A percentile compares a stretch with the other conserved stretches of the same genome.
These are phyloP conservation scores for Diophrys sp. DNA, from an alignment of 73 alveolate species.

Conservation along the genomic window DNA sequence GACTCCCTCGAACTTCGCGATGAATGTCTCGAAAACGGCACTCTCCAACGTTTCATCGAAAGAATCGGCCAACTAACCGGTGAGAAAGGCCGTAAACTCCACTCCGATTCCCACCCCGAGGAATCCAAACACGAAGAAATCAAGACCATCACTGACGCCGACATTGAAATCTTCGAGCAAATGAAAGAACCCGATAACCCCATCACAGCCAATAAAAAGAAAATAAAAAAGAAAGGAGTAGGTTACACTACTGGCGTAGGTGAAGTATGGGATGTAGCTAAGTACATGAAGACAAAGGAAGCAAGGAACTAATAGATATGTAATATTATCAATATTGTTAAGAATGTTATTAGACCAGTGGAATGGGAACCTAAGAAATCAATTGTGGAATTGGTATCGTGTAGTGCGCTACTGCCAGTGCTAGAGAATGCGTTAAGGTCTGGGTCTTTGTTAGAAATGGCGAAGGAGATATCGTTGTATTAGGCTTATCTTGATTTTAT, in stretches of 20 bases:
- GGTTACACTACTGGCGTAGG: conserved; percentile 77
- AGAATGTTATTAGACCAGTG: conserved; percentile 46
- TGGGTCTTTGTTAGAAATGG: conserved; percentile 78
- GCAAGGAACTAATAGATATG: conserved; percentile 46
- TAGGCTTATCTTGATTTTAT: conserved; percentile 56
- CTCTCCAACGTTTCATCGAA: conserved; percentile 45
- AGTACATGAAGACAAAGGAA: conserved; percentile 68
- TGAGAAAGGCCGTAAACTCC: conserved; percentile 37
- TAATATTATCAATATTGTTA: conserved; percentile 53
- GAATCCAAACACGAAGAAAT: too few species aligned
- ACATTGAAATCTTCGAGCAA: too few species aligned
- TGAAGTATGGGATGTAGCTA: conserved; percentile 59
- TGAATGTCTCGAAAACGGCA: conserved; percentile 57
- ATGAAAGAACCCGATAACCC: neutral
- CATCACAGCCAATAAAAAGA: conserved; percentile 9
- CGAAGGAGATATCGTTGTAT: conserved; percentile 63
- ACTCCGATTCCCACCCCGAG: too few species aligned
- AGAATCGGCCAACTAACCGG: conserved; percentile 64
- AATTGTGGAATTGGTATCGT: conserved; percentile 30
- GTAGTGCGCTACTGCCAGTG: conserved; percentile 69
- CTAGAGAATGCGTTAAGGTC: conserved; percentile 74
- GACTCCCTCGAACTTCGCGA: conserved; percentile 59
- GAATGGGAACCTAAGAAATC: conserved; percentile 64
- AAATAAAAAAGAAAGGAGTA: conserved; percentile 61
- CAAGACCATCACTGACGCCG: too few species aligned